These are phyloP conservation scores for Lactarius sp. DNA, from an alignment of 768 basidiomycete species.

Conservation along the genomic window DNA sequence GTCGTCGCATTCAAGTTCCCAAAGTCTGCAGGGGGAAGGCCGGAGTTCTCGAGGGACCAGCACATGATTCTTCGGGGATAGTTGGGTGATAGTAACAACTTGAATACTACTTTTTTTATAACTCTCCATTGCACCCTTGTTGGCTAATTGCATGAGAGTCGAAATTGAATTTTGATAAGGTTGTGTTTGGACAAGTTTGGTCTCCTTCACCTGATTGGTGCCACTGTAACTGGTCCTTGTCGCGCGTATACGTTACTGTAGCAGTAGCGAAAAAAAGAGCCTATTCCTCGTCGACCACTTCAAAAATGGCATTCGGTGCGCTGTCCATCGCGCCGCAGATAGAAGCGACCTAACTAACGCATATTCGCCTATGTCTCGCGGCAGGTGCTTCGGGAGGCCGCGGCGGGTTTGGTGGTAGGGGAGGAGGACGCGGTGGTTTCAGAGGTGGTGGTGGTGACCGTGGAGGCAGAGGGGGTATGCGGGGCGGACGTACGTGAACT, in stretches of 20 bases:
- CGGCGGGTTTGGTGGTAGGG: slow-evolving; percentile 43
- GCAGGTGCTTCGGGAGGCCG: slow-evolving; percentile 66
- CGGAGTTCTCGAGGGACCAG: no score
- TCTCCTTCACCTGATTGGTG: no score
- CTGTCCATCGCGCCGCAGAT: not conserved
- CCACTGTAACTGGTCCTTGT: not conserved
- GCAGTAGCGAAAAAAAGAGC: slow-evolving; percentile 2
- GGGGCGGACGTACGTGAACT: slow-evolving; percentile 26
- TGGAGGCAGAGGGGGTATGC: slow-evolving; percentile 33
- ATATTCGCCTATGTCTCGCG: slow-evolving; percentile 1
- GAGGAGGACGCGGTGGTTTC: slow-evolving; percentile 29
- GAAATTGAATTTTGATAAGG: no score
- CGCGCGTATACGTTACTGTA: not conserved
- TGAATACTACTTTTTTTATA: no score
- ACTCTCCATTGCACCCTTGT: no score
- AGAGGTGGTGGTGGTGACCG: slow-evolving; percentile 38
- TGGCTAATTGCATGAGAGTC: no score
- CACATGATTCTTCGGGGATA: no score
- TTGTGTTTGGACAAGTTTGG: slow-evolving; percentile 16
- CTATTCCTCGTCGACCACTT: slow-evolving; percentile 2
- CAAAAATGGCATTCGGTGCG: slow-evolving; percentile 34
- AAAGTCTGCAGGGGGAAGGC: no score
- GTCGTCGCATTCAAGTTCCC: no score
- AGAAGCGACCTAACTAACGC: not conserved
- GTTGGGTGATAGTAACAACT: no score